Percentiles rank a stretch among this genome's conserved stretches.
Evolutionary conservation across 2,329 filamentous ascomycete species (phyloP).

Genomic region (Bipolaris cookei): DNA sequence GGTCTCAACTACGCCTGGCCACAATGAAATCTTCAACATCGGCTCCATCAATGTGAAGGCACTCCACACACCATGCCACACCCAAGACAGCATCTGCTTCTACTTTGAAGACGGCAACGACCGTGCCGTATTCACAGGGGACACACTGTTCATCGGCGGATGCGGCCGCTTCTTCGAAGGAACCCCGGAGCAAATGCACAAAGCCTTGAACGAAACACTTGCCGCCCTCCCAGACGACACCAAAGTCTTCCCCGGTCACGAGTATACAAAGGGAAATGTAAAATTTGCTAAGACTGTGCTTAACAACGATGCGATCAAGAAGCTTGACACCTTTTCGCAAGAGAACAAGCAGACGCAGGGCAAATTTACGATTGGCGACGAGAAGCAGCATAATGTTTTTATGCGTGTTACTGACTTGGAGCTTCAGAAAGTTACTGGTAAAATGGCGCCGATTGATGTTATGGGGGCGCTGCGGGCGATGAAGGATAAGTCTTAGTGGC

Average conservation of each 20-base stretch:
- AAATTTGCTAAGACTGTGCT: conserved; percentile 82
- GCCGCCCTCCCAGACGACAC: conserved; percentile 86
- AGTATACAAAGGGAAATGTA: conserved; percentile 97
- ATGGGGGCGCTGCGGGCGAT: conserved; percentile 86
- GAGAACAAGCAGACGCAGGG: conserved; percentile 88
- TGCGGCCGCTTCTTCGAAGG: conserved; percentile 98
- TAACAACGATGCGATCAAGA: conserved; percentile 73
- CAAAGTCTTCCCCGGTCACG: conserved; percentile 91
- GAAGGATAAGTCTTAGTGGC: conserved; percentile 68
- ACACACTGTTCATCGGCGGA: conserved; percentile 93
- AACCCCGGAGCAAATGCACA: conserved; percentile 83
- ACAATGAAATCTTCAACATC: conserved; percentile 80
- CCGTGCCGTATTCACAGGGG: conserved; percentile 89
- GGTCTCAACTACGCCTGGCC: conserved; percentile 76
- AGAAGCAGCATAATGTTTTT: conserved; percentile 97
- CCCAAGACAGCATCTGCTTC: conserved; percentile 97
- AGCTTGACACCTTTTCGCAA: conserved; percentile 76
- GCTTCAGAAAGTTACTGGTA: conserved; percentile 82
- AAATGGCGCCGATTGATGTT: conserved; percentile 79
- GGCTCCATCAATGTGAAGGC: conserved; percentile 83
- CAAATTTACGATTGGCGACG: conserved; percentile 94
- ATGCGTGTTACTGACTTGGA: conserved; percentile 89
- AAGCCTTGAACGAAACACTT: conserved; percentile 85
- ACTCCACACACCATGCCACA: conserved; percentile 96
- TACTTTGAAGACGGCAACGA: conserved; percentile 81